These are phyloP conservation scores for Niveomyces coronatus DNA, from an alignment of 2,329 filamentous ascomycete species.

Conservation along the genomic window DNA sequence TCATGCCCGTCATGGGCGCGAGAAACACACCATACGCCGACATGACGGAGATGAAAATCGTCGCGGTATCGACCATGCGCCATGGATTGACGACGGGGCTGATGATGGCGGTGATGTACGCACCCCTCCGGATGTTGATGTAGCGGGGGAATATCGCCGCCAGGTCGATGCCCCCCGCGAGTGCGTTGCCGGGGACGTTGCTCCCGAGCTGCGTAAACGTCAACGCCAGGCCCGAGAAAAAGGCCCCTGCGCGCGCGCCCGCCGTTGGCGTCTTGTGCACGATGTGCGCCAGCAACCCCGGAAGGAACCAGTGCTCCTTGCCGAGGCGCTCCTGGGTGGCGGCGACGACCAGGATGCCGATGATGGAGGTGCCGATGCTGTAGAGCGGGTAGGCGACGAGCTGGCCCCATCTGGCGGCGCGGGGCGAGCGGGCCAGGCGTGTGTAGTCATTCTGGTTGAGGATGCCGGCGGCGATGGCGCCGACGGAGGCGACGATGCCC, in stretches of 20 bases:
- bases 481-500: conserved; percentile 26
- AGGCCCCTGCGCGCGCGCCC: conserved; percentile 25
- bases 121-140: conserved; percentile 29
- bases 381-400: conserved; percentile 26
- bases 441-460: conserved; percentile 30
- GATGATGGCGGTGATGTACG: conserved; percentile 25
- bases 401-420: conserved; percentile 26
- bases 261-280: conserved; percentile 20
- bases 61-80: conserved; percentile 27
- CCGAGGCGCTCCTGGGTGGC: conserved; percentile 27
- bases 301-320: conserved; percentile 29
- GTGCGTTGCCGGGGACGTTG: conserved; percentile 27
- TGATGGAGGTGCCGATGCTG: conserved; percentile 24
- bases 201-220: conserved; percentile 27
- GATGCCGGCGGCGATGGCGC: conserved; percentile 28
- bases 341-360: conserved; percentile 30
- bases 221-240: conserved; percentile 28
- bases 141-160: conserved; percentile 26
- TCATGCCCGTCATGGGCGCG: conserved; percentile 29
- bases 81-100: conserved; percentile 28
- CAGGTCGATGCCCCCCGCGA: conserved; percentile 30
- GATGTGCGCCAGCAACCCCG: conserved; percentile 23
- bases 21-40: conserved; percentile 28
- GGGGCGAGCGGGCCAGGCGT: conserved; percentile 22
- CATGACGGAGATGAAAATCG: conserved; percentile 25